Conservation (phyloP, 495 filamentous ascomycete species). For the Xylaria grammica region DNA sequence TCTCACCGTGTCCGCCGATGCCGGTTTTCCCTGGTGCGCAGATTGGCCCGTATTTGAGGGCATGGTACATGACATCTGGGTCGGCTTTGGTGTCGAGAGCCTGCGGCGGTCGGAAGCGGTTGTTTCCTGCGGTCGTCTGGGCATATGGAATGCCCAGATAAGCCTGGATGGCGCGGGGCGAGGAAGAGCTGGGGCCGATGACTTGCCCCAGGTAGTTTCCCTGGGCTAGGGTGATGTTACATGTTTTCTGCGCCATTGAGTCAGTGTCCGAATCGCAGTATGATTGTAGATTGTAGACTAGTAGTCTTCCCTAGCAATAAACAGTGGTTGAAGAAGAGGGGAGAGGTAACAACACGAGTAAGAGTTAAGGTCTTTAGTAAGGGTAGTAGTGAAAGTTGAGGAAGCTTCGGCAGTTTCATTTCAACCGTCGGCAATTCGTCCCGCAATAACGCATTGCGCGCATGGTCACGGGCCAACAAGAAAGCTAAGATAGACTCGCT, state of each 20-base stretch:
- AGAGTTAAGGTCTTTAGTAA: background rate
- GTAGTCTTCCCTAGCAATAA: background rate
- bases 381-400: constrained; percentile 8
- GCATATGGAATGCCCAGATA: constrained; percentile 69
- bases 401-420: constrained; percentile 8
- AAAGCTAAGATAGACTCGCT: too few relatives aligned
- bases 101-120: constrained; percentile 61
- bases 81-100: constrained; percentile 35
- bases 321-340: background rate
- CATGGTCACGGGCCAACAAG: background rate
- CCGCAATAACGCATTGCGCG: background rate
- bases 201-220: constrained; percentile 60
- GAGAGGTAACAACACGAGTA: background rate
- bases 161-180: constrained; percentile 56
- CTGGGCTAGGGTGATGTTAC: constrained; percentile 48
- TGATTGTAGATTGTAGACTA: background rate
- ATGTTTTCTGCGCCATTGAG: constrained; percentile 31
- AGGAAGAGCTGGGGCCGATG: constrained; percentile 40
- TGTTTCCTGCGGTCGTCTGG: constrained; percentile 57
- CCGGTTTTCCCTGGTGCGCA: constrained; percentile 45
- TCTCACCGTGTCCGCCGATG: constrained; percentile 44
- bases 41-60: constrained; percentile 46
- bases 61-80: constrained; percentile 38
- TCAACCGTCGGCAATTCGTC: constrained; percentile 13
- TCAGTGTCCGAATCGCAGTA: constrained; percentile 23